Evolutionary conservation across 116 monocot species (phyloP).

Genomic region (Cymodocea nodosa): DNA sequence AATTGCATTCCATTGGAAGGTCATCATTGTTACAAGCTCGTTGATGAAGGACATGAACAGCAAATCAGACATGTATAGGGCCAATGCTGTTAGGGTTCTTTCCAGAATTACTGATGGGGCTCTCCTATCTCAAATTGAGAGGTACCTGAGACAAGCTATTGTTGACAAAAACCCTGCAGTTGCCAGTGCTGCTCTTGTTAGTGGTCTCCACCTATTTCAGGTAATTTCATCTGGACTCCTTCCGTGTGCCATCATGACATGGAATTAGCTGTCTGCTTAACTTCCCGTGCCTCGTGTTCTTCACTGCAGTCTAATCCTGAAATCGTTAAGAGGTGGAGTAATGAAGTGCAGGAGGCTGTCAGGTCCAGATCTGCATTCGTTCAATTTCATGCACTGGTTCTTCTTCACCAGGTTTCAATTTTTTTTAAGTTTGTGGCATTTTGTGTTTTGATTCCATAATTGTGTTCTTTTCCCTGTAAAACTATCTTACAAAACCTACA

Average conservation of each 20-base stretch:
- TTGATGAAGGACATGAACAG: slow-evolving; percentile 99
- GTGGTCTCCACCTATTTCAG: slow-evolving; percentile 94
- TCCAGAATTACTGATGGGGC: slow-evolving; percentile 93
- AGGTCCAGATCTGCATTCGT: slow-evolving; percentile 95
- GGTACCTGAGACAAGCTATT: slow-evolving; percentile 95
- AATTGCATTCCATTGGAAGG: slow-evolving; percentile 25
- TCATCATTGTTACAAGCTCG: slow-evolving; percentile 97
- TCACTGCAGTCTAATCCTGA: slow-evolving; percentile 73
- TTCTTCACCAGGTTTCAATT: slow-evolving; percentile 81
- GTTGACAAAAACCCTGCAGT: slow-evolving; percentile 98
- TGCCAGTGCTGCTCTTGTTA: slow-evolving; percentile 97
- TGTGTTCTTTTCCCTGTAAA: neutral
- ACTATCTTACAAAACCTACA: neutral
- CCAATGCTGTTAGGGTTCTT: slow-evolving; percentile 96
- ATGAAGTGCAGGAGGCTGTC: slow-evolving; percentile 99
- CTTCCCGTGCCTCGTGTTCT: neutral
- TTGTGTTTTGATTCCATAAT: neutral
- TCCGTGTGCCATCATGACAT: neutral
- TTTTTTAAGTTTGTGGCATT: neutral
- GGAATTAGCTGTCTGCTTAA: neutral
- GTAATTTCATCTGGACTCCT: slow-evolving; percentile 24
- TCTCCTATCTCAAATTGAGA: slow-evolving; percentile 93
- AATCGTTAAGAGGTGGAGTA: slow-evolving; percentile 98
- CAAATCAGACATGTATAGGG: slow-evolving; percentile 97
- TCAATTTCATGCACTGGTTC: slow-evolving; percentile 92